Evolutionary conservation across 2,329 filamentous ascomycete species (phyloP).

Genomic region (Colletotrichum orchidophilum): DNA sequence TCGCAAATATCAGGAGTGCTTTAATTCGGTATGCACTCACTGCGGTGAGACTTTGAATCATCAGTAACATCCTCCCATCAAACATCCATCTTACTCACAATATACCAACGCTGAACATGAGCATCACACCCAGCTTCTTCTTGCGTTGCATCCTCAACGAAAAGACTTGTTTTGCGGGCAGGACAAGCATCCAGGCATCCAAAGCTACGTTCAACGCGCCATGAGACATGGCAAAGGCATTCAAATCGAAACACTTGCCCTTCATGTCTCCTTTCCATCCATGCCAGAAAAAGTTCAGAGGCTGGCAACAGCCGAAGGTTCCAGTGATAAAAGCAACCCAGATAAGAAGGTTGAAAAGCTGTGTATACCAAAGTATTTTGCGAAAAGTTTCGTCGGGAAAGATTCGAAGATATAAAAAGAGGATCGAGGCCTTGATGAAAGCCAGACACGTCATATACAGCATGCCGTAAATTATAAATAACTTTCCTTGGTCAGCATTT

Average conservation of each 20-base stretch:
- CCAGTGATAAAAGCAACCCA: slow-evolving; percentile 43
- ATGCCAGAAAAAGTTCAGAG: slow-evolving; percentile 55
- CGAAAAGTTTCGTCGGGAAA: slow-evolving; percentile 43
- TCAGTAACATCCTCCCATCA: not conserved
- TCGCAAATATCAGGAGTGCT: not conserved
- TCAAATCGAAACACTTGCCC: slow-evolving; percentile 49
- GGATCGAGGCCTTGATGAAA: slow-evolving; percentile 46
- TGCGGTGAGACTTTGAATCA: not conserved
- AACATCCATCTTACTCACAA: slow-evolving; percentile 17
- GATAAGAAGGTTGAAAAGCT: slow-evolving; percentile 8
- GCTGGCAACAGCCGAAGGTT: slow-evolving; percentile 50
- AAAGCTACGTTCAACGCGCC: slow-evolving; percentile 54
- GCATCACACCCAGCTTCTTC: slow-evolving; percentile 46
- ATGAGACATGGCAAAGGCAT: slow-evolving; percentile 48
- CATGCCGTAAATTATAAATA: slow-evolving; percentile 46
- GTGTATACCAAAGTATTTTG: slow-evolving; percentile 36
- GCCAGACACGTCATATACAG: slow-evolving; percentile 45
- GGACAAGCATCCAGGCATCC: slow-evolving; percentile 52
- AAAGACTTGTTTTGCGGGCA: slow-evolving; percentile 51
- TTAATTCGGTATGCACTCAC: slow-evolving; percentile 27
- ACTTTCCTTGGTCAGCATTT: slow-evolving; percentile 40
- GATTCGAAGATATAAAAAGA: slow-evolving; percentile 48
- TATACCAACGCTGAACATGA: slow-evolving; percentile 49
- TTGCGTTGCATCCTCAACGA: slow-evolving; percentile 43
- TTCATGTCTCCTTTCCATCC: slow-evolving; percentile 38